These are phyloP conservation scores for Sordariomycetes sp. DNA, from an alignment of 2,329 filamentous ascomycete species.

Conservation along the genomic window DNA sequence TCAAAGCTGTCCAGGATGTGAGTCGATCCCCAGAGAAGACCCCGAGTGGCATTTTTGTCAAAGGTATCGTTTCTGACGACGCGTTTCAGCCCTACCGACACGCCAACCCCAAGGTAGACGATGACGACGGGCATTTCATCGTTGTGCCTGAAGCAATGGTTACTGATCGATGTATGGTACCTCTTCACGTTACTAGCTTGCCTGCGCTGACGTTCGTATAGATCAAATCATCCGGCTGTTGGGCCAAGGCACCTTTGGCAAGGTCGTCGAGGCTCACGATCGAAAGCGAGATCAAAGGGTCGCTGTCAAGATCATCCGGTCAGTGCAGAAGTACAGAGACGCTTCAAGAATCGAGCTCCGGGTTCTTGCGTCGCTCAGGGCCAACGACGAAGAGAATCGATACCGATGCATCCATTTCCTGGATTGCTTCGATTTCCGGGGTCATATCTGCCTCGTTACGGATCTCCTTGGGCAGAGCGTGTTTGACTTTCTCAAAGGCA, in stretches of 20 bases:
- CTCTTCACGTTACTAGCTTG: too few relatives aligned
- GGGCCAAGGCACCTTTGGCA: slow-evolving; percentile 95
- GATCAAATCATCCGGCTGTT: slow-evolving; percentile 84
- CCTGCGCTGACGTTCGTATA: slow-evolving; percentile 26
- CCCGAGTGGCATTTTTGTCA: too few relatives aligned
- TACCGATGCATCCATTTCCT: slow-evolving; percentile 95
- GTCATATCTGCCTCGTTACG: slow-evolving; percentile 85
- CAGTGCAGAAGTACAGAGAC: slow-evolving; percentile 96
- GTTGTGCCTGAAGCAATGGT: slow-evolving; percentile 79
- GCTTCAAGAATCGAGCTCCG: slow-evolving; percentile 90
- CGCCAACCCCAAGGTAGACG: slow-evolving; percentile 71
- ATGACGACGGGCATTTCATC: slow-evolving; percentile 95
- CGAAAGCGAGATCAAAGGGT: slow-evolving; percentile 66
- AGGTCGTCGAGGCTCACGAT: slow-evolving; percentile 93
- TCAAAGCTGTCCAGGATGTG: slow-evolving; percentile 55
- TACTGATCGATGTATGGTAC: slow-evolving; percentile 80
- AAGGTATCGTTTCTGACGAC: neutral
- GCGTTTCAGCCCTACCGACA: too few relatives aligned
- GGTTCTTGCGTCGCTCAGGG: slow-evolving; percentile 82
- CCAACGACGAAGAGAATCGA: slow-evolving; percentile 83
- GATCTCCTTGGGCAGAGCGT: slow-evolving; percentile 84
- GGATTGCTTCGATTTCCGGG: slow-evolving; percentile 94
- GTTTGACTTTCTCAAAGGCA: slow-evolving; percentile 95
- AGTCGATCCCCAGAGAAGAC: too few relatives aligned
- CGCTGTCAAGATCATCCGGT: slow-evolving; percentile 96